Conservation (phyloP, 2,329 filamentous ascomycete species). For the Alternaria sp. region DNA sequence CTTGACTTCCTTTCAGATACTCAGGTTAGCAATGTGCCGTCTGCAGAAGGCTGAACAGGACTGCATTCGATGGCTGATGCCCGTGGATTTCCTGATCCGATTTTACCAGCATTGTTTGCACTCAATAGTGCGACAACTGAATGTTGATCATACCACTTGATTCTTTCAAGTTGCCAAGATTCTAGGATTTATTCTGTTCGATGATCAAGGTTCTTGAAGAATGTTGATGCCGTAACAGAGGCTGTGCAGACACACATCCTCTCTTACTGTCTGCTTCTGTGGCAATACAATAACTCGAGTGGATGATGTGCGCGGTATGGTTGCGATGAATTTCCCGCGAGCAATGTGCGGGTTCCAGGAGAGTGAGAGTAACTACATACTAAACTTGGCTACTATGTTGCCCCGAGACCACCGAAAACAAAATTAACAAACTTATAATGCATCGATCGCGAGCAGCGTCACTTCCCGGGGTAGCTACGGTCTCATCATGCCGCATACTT, state of each 20-base stretch:
- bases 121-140: neutral
- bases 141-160: neutral
- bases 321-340: neutral
- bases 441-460: neutral
- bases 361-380: neutral
- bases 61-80: neutral
- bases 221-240: neutral
- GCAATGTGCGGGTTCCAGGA: neutral
- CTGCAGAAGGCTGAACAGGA: neutral
- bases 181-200: neutral
- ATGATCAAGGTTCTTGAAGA: neutral
- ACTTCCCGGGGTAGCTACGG: neutral
- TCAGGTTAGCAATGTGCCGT: neutral
- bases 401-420: neutral
- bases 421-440: neutral
- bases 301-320: neutral
- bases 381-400: too few species aligned
- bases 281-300: neutral
- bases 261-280: neutral
- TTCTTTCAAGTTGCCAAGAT: neutral
- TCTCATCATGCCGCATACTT: neutral
- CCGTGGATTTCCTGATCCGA: neutral
- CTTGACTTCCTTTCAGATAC: neutral
- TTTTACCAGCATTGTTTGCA: neutral
- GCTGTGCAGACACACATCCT: neutral